A percentile compares a stretch with the other conserved stretches of the same genome.
Conservation (phyloP, 768 basidiomycete species). For the Rhodocollybia butyracea region DNA sequence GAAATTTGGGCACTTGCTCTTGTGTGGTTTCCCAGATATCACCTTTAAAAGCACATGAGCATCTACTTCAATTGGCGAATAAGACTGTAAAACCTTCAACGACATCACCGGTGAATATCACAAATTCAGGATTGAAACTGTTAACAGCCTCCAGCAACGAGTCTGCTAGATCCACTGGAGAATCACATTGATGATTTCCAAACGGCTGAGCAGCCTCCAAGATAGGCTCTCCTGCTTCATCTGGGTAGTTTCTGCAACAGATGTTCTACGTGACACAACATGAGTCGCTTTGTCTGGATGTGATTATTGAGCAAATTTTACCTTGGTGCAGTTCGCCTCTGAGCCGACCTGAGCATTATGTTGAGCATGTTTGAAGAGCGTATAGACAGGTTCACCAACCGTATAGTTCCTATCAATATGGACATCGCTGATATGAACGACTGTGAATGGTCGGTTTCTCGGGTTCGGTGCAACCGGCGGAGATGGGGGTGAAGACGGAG, state of each 20-base stretch:
- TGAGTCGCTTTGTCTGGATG: background rate
- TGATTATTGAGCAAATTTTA: background rate
- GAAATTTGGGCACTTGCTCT: conserved; percentile 16
- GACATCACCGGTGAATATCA: conserved; percentile 41
- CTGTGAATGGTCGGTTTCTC: conserved; percentile 23
- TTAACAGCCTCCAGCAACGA: conserved; percentile 33
- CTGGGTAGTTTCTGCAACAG: conserved; percentile 31
- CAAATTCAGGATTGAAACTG: conserved; percentile 20
- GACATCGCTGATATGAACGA: conserved; percentile 37
- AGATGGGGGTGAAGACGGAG: conserved; percentile 12
- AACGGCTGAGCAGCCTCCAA: conserved; percentile 28
- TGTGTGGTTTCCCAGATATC: conserved; percentile 27
- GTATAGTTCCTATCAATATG: conserved; percentile 37
- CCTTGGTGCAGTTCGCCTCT: conserved; percentile 33
- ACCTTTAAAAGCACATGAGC: conserved; percentile 11
- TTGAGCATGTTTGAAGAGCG: background rate
- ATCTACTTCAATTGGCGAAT: background rate
- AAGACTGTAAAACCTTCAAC: no score
- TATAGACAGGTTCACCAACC: conserved; percentile 13
- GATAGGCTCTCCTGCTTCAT: conserved; percentile 14
- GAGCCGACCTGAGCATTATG: conserved; percentile 24
- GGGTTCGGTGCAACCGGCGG: conserved; percentile 11
- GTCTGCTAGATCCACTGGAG: conserved; percentile 29
- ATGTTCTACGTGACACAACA: conserved; percentile 15
- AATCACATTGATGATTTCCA: conserved; percentile 32